Evolutionary conservation across 345 rosid species (phyloP).

Genomic region (Euphorbia pulcherrima): DNA sequence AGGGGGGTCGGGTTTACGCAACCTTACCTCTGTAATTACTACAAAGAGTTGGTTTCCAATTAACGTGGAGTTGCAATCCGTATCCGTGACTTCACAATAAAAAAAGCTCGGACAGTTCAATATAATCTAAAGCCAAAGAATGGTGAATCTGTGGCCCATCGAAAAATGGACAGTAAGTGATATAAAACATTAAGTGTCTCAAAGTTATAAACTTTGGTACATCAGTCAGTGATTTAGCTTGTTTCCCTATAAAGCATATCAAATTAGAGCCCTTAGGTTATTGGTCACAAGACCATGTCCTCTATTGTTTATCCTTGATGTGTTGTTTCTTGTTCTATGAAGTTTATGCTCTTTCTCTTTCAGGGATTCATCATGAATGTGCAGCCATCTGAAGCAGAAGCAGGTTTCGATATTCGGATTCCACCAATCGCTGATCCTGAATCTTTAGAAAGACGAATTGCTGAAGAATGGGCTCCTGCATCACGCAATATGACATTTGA

Average conservation of each 20-base stretch:
- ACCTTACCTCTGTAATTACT: too few relatives aligned
- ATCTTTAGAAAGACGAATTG: slow-evolving; percentile 71
- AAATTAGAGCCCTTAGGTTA: neutral
- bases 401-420: slow-evolving; percentile 84
- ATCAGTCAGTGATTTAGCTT: neutral
- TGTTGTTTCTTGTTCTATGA: neutral
- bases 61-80: too few relatives aligned
- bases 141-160: too few relatives aligned
- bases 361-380: slow-evolving; percentile 95
- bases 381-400: slow-evolving; percentile 98
- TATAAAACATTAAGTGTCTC: too few relatives aligned
- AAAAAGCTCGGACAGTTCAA: too few relatives aligned
- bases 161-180: too few relatives aligned
- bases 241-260: neutral
- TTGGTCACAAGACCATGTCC: neutral
- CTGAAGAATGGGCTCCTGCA: slow-evolving; percentile 96
- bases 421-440: slow-evolving; percentile 72
- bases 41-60: too few relatives aligned
- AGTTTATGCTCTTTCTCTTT: slow-evolving; percentile 14
- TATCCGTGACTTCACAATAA: too few relatives aligned
- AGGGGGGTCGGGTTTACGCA: too few relatives aligned
- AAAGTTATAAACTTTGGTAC: neutral
- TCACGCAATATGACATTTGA: slow-evolving; percentile 85
- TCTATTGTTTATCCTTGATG: neutral
- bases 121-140: too few relatives aligned